Evolutionary conservation across 148 eudicot species (phyloP).

Genomic region (Fallopia convolvulus): DNA sequence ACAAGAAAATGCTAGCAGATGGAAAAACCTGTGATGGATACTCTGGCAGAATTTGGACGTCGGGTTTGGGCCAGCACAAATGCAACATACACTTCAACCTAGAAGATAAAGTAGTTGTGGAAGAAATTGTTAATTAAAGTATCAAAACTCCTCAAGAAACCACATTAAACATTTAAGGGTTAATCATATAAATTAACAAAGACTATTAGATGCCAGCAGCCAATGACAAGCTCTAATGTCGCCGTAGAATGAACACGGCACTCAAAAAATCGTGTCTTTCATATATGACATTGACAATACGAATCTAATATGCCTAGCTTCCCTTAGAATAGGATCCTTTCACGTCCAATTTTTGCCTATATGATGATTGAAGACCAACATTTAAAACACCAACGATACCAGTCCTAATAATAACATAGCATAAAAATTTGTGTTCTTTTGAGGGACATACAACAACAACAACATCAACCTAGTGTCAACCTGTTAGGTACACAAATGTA

Average conservation of each 20-base stretch:
- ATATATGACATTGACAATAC: background rate
- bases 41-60: slow-evolving; percentile 59
- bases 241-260: background rate
- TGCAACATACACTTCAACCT: slow-evolving; percentile 80
- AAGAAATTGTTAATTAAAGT: background rate
- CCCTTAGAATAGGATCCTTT: background rate
- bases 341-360: background rate
- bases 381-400: background rate
- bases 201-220: background rate
- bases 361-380: background rate
- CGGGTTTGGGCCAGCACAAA: slow-evolving; percentile 67
- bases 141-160: background rate
- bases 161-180: background rate
- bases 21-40: slow-evolving; percentile 52
- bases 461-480: no score
- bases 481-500: no score
- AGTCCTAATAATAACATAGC: background rate
- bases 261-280: background rate
- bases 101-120: background rate
- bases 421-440: background rate
- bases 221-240: background rate
- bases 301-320: background rate
- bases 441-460: background rate
- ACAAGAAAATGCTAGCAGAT: background rate
- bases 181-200: background rate